Conservation (phyloP, 2,329 filamentous ascomycete species). For the Corynespora cassiicola region DNA sequence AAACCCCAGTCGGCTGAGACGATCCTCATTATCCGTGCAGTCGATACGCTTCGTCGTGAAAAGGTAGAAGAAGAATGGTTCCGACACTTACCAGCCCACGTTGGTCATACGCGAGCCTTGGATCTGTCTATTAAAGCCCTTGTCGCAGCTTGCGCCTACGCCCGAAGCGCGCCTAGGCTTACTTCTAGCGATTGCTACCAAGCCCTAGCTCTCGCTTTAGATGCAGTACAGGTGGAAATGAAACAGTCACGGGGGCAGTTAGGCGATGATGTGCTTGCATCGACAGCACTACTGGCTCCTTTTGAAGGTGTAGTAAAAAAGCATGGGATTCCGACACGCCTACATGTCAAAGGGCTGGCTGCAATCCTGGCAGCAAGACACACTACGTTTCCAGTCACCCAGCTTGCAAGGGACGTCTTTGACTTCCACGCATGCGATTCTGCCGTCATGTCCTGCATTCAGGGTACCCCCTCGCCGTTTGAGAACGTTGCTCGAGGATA, state of each 20-base stretch:
- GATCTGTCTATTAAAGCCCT: constrained; percentile 22
- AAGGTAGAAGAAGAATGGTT: constrained; percentile 23
- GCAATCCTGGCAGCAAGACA: constrained; percentile 18
- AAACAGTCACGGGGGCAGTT: constrained; percentile 14
- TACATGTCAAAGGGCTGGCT: constrained; percentile 20
- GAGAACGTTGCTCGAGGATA: constrained; percentile 15
- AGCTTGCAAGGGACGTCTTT: constrained; percentile 21
- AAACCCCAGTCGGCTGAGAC: constrained; percentile 13
- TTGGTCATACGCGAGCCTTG: constrained; percentile 18
- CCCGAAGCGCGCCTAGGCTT: constrained; percentile 15
- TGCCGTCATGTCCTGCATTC: constrained; percentile 20
- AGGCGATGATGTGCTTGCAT: constrained; percentile 19
- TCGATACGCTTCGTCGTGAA: constrained; percentile 18
- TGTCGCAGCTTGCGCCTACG: constrained; percentile 22
- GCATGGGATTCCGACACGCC: constrained; percentile 17
- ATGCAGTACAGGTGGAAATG: constrained; percentile 18
- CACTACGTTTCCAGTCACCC: constrained; percentile 15
- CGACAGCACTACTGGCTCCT: constrained; percentile 17
- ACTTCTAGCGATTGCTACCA: constrained; percentile 21
- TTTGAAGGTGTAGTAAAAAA: constrained; percentile 18
- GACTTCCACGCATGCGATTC: constrained; percentile 22
- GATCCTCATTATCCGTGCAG: constrained; percentile 16
- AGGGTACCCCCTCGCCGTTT: constrained; percentile 17
- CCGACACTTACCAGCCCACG: constrained; percentile 20
- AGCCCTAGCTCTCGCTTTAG: constrained; percentile 16